Percentiles rank a stretch among this genome's conserved stretches.
phyloP scores from a whole-genome alignment of 1,284 basidiomycete species.

The Microbotryum violaceum region DNA sequence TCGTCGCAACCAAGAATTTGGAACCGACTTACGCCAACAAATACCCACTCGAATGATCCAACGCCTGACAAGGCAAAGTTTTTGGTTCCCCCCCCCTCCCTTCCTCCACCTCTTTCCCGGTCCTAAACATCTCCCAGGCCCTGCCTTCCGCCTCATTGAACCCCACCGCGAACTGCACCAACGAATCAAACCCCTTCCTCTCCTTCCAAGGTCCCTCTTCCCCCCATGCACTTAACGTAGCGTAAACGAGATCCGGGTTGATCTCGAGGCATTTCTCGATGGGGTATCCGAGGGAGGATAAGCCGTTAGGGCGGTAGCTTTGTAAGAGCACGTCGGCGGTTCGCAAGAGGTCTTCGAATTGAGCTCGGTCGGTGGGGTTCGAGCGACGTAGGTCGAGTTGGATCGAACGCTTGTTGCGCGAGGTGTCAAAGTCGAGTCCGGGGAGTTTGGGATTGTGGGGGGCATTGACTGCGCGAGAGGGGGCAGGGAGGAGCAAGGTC shows the following conservation, averaged over 20 bases:
- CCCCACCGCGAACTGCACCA: constrained; percentile 59
- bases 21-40: constrained; percentile 46
- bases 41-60: constrained; percentile 58
- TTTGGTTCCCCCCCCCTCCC: constrained; percentile 4
- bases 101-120: constrained; percentile 39
- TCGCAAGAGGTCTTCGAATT: constrained; percentile 44
- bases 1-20: too few relatives aligned
- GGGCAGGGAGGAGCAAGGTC: too few relatives aligned
- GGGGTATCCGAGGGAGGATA: constrained; percentile 52
- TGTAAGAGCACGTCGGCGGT: constrained; percentile 59
- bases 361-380: constrained; percentile 36
- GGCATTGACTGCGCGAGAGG: constrained; percentile 46
- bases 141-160: constrained; percentile 55
- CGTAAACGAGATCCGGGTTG: constrained; percentile 53
- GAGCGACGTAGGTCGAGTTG: constrained; percentile 51
- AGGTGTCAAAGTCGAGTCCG: constrained; percentile 54
- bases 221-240: constrained; percentile 55
- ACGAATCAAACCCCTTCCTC: constrained; percentile 56
- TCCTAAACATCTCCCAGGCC: constrained; percentile 44
- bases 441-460: constrained; percentile 53
- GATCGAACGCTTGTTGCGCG: constrained; percentile 57
- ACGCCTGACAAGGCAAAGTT: constrained; percentile 54
- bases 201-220: constrained; percentile 56
- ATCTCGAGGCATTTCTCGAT: constrained; percentile 44
- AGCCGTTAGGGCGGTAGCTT: constrained; percentile 54